Evolutionary conservation across 176 grass and related monocot genomes (phyloP).

Genomic region (Typha latifolia): DNA sequence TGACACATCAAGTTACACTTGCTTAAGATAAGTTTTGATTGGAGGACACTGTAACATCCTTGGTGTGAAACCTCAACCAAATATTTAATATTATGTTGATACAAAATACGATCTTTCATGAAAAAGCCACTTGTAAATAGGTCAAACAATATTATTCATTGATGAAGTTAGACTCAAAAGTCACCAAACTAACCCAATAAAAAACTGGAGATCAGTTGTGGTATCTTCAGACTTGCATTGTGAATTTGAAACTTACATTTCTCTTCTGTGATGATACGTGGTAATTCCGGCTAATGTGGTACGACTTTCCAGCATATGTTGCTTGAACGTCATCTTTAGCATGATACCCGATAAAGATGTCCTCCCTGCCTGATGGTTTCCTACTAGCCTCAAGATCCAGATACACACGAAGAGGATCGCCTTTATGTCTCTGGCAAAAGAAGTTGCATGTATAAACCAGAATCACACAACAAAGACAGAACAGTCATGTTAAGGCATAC

Average conservation of each 20-base stretch:
- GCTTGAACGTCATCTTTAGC: slow-evolving; percentile 76
- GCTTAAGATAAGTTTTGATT: too few relatives aligned
- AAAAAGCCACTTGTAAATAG: too few relatives aligned
- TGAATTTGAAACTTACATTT: slow-evolving; percentile 44
- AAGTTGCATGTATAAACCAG: slow-evolving; percentile 20
- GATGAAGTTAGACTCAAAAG: too few relatives aligned
- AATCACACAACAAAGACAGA: slow-evolving; percentile 5
- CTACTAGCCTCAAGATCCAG: slow-evolving; percentile 78
- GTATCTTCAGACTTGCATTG: neutral
- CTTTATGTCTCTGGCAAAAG: slow-evolving; percentile 59
- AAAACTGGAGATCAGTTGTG: neutral
- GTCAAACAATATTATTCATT: too few relatives aligned
- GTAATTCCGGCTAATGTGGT: slow-evolving; percentile 68
- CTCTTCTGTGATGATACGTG: slow-evolving; percentile 54
- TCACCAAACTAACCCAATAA: too few relatives aligned
- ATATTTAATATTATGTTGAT: too few relatives aligned
- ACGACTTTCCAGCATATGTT: slow-evolving; percentile 86
- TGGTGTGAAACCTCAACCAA: too few relatives aligned
- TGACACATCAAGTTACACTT: too few relatives aligned
- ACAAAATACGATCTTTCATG: too few relatives aligned
- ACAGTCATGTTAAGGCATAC: slow-evolving; percentile 3
- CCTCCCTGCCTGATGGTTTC: slow-evolving; percentile 60
- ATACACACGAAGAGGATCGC: slow-evolving; percentile 74
- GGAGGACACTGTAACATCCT: too few relatives aligned
- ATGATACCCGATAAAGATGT: slow-evolving; percentile 93